Percentiles rank a stretch among this genome's conserved stretches.
Evolutionary conservation across 78 protist genomes (phyloP).

Genomic region (Guillardia theta): DNA sequence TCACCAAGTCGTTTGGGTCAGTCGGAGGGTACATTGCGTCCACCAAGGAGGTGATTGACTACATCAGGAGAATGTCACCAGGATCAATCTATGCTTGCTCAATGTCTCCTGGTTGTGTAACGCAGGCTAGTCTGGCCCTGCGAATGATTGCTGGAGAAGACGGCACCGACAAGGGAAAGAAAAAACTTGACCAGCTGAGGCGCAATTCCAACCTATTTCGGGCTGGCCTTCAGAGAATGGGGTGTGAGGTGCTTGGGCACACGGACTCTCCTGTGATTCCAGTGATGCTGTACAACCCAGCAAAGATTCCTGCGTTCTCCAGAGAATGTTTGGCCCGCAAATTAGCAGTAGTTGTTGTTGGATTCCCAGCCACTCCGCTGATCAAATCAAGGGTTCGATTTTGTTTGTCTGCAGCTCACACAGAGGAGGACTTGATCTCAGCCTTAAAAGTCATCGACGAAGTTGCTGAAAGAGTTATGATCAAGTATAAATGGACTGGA

Average conservation of each 20-base stretch:
- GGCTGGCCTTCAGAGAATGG: slow-evolving; percentile 5
- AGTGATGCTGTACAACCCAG: slow-evolving; percentile 89
- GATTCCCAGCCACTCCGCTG: slow-evolving; percentile 97
- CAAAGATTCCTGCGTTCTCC: slow-evolving; percentile 73
- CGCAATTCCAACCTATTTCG: slow-evolving; percentile 83
- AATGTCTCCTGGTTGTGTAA: slow-evolving; percentile 71
- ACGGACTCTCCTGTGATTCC: slow-evolving; percentile 94
- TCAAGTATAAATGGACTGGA: slow-evolving; percentile 5
- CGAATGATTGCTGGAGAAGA: slow-evolving; percentile 52
- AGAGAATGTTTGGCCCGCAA: background rate
- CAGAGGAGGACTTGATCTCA: background rate
- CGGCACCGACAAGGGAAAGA: slow-evolving; percentile 25
- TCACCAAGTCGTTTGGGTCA: slow-evolving; percentile 96
- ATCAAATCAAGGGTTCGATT: slow-evolving; percentile 89
- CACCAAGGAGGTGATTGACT: slow-evolving; percentile 52
- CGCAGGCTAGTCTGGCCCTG: slow-evolving; percentile 57
- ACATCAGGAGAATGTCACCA: slow-evolving; percentile 38
- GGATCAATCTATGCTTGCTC: slow-evolving; percentile 71
- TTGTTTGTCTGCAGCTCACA: slow-evolving; percentile 79
- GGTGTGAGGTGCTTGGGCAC: slow-evolving; percentile 55
- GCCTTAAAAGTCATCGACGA: background rate
- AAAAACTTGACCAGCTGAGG: slow-evolving; percentile 51
- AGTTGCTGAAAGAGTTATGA: background rate
- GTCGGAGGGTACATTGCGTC: slow-evolving; percentile 96
- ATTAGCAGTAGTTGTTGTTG: slow-evolving; percentile 96